These are phyloP conservation scores for Pisolithus sp. DNA, from an alignment of 768 basidiomycete genomes.

Conservation along the genomic window DNA sequence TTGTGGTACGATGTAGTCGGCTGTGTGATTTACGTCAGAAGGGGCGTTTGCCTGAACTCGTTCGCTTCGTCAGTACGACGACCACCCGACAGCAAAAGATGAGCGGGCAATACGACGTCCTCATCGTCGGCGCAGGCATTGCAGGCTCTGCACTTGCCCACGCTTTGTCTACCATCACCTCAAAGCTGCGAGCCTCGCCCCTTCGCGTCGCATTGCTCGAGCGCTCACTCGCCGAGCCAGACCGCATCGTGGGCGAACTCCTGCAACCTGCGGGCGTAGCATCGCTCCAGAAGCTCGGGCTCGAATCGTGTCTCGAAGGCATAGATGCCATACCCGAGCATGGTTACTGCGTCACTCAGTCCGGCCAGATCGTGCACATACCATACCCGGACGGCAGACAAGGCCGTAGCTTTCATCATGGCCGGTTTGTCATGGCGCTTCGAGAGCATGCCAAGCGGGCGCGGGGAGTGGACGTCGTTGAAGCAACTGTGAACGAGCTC, in stretches of 20 bases:
- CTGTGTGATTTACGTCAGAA: too few relatives aligned
- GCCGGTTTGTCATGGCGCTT: slow-evolving; percentile 77
- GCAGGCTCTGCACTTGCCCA: slow-evolving; percentile 86
- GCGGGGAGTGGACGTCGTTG: slow-evolving; percentile 68
- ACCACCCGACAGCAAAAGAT: not conserved
- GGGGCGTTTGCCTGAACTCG: too few relatives aligned
- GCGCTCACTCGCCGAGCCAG: slow-evolving; percentile 86
- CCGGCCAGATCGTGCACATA: slow-evolving; percentile 69
- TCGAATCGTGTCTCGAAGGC: slow-evolving; percentile 70
- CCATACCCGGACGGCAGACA: slow-evolving; percentile 74
- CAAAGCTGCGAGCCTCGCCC: slow-evolving; percentile 39
- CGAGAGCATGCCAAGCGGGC: slow-evolving; percentile 58
- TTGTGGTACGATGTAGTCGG: too few relatives aligned
- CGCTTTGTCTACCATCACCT: slow-evolving; percentile 59
- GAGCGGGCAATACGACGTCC: not conserved
- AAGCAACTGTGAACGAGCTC: slow-evolving; percentile 77
- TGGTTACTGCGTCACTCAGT: slow-evolving; percentile 76
- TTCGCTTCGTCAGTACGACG: too few relatives aligned
- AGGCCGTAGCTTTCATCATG: slow-evolving; percentile 92
- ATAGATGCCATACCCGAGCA: slow-evolving; percentile 80
- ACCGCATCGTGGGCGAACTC: slow-evolving; percentile 96
- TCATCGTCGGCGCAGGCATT: slow-evolving; percentile 65
- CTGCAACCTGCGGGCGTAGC: slow-evolving; percentile 88
- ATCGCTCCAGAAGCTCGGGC: slow-evolving; percentile 69
- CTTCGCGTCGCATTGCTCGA: slow-evolving; percentile 82